These are phyloP conservation scores for Yamadazyma kitorensis DNA, from an alignment of 805 yeast genomes.

Conservation along the genomic window DNA sequence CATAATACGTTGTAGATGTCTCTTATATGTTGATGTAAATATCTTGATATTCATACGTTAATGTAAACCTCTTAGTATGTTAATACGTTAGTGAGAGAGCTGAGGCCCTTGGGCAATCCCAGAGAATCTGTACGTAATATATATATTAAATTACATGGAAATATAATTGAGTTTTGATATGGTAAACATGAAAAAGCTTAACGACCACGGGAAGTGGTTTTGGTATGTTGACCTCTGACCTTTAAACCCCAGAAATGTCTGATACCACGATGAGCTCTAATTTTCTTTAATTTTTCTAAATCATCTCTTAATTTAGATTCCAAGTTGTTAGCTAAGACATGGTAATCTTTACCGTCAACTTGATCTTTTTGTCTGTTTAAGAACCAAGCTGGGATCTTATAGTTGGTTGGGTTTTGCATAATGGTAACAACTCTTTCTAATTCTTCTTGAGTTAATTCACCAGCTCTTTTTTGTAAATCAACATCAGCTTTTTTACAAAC, in stretches of 20 bases:
- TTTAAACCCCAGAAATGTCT: constrained; percentile 99
- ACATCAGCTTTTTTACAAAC: constrained; percentile 99
- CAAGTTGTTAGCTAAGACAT: constrained; percentile 97
- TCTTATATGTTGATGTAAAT: too few species aligned
- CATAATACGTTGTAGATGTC: too few species aligned
- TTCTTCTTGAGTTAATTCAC: constrained; percentile 99
- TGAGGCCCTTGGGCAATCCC: too few species aligned
- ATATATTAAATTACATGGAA: constrained; percentile 18
- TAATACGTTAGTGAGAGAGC: too few species aligned
- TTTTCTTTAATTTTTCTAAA: constrained; percentile 99
- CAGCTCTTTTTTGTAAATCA: constrained; percentile 97
- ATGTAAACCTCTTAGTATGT: too few species aligned
- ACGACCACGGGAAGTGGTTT: constrained; percentile 97
- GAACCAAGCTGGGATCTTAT: constrained; percentile 99
- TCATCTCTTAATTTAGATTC: constrained; percentile 99
- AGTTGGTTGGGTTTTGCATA: constrained; percentile 99
- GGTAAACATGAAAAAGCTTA: constrained; percentile 13
- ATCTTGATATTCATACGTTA: too few species aligned
- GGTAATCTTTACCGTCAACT: constrained; percentile 98
- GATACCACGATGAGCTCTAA: constrained; percentile 99
- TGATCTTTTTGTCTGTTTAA: constrained; percentile 99
- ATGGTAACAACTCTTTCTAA: constrained; percentile 99
- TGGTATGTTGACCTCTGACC: constrained; percentile 99
- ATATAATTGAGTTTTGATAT: too few species aligned
- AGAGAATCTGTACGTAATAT: constrained; percentile 16